phyloP scores from a whole-genome alignment of 2,329 filamentous ascomycete species.

The Colletotrichum agaves region DNA sequence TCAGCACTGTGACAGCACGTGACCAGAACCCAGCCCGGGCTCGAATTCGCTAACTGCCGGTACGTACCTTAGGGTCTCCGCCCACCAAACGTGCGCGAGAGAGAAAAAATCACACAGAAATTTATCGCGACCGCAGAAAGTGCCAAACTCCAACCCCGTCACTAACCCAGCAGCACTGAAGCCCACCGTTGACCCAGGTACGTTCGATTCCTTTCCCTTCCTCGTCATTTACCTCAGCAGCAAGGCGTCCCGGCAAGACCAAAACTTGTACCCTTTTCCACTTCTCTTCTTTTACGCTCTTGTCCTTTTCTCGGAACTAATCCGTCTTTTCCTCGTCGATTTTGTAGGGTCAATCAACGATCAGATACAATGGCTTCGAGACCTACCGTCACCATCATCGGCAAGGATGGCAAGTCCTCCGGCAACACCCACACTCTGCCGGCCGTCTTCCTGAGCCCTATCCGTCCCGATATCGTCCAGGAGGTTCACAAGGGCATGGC shows the following conservation, averaged over 20 bases:
- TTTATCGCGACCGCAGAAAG: slow-evolving; percentile 48
- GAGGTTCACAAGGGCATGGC: slow-evolving; percentile 99
- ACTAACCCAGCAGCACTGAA: slow-evolving; percentile 38
- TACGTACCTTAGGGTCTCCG: slow-evolving; percentile 51
- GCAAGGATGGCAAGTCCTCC: slow-evolving; percentile 93
- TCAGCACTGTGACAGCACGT: slow-evolving; percentile 22
- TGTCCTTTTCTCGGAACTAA: slow-evolving; percentile 32
- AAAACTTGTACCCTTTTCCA: slow-evolving; percentile 3
- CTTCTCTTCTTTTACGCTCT: not conserved
- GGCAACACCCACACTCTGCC: slow-evolving; percentile 92
- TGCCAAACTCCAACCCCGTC: slow-evolving; percentile 48
- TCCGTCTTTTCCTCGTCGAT: slow-evolving; percentile 11
- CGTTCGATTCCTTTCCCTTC: slow-evolving; percentile 36
- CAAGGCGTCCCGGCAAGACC: slow-evolving; percentile 24
- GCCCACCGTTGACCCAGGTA: slow-evolving; percentile 55
- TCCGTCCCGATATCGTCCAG: slow-evolving; percentile 99
- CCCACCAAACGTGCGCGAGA: slow-evolving; percentile 48
- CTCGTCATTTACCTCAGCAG: slow-evolving; percentile 15
- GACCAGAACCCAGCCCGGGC: slow-evolving; percentile 19
- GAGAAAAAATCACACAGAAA: slow-evolving; percentile 50
- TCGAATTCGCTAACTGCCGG: slow-evolving; percentile 41
- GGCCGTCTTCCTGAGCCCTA: slow-evolving; percentile 95
- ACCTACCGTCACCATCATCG: slow-evolving; percentile 97
- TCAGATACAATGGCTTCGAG: slow-evolving; percentile 82
- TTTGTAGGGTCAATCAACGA: slow-evolving; percentile 39